phyloP scores from a whole-genome alignment of 176 grass and related monocot genomes.

The Guadua angustifolia region DNA sequence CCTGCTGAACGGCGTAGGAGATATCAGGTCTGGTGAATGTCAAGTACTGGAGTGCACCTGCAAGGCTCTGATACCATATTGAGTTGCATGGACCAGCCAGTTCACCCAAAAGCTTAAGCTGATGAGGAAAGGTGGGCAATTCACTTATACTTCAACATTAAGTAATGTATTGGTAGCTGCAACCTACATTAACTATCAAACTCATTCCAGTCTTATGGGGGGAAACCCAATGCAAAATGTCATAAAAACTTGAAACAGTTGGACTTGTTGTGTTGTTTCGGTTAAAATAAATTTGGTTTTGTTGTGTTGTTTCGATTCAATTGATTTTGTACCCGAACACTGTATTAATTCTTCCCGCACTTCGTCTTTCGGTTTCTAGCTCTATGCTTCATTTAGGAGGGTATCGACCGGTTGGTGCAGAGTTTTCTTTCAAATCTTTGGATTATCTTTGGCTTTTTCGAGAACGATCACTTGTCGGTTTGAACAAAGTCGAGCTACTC shows the following conservation, averaged over 20 bases:
- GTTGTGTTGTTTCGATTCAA: not conserved
- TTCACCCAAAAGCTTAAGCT: no score
- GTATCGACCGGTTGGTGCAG: not conserved
- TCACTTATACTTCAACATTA: no score
- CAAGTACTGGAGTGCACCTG: no score
- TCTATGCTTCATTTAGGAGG: not conserved
- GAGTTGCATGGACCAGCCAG: no score
- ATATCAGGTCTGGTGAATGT: no score
- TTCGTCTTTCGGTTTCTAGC: not conserved
- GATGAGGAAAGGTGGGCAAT: no score
- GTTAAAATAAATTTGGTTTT: not conserved
- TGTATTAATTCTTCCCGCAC: not conserved
- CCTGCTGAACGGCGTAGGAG: no score
- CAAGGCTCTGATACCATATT: no score
- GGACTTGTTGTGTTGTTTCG: no score
- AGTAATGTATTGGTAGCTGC: not conserved
- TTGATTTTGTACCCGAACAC: not conserved
- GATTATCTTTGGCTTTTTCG: not conserved
- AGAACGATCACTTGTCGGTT: not conserved
- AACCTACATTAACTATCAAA: not conserved
- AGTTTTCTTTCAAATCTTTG: not conserved
- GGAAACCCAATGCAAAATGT: not conserved
- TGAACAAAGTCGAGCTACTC: not conserved
- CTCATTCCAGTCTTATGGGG: not conserved
- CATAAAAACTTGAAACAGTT: not conserved